phyloP scores from a whole-genome alignment of 306 rosid genomes.

The Vigna trinervia region DNA sequence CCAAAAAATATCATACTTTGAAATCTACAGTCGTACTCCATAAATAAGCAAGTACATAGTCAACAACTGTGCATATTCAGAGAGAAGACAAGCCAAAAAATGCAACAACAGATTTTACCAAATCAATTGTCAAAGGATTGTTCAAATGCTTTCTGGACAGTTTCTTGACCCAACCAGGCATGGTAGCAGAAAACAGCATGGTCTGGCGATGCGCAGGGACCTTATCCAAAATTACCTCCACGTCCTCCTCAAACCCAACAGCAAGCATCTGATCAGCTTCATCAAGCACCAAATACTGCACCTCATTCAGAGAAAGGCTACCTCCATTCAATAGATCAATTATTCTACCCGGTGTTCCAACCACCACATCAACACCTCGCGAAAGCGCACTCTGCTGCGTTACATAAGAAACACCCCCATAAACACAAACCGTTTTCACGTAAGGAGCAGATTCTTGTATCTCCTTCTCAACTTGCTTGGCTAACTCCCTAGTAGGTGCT shows the following conservation, averaged over 20 bases:
- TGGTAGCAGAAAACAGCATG: slow-evolving; percentile 93
- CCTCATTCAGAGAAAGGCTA: slow-evolving; percentile 77
- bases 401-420: slow-evolving; percentile 84
- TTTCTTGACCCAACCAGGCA: slow-evolving; percentile 88
- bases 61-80: not conserved
- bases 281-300: slow-evolving; percentile 79
- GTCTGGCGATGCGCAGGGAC: slow-evolving; percentile 78
- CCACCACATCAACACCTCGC: slow-evolving; percentile 93
- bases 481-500: slow-evolving; percentile 96
- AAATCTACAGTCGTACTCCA: not conserved
- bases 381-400: slow-evolving; percentile 83
- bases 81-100: not conserved
- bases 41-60: slow-evolving; percentile 8
- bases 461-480: slow-evolving; percentile 98
- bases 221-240: slow-evolving; percentile 70
- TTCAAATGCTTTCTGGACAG: slow-evolving; percentile 75
- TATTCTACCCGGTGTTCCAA: slow-evolving; percentile 90
- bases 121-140: slow-evolving; percentile 82
- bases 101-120: slow-evolving; percentile 55
- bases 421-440: slow-evolving; percentile 75
- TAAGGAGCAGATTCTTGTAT: slow-evolving; percentile 92
- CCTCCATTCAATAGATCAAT: slow-evolving; percentile 79
- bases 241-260: slow-evolving; percentile 95
- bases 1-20: not conserved
- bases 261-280: slow-evolving; percentile 99